phyloP scores from a whole-genome alignment of 2,329 filamentous ascomycete species.

The Aspergillus sp. region DNA sequence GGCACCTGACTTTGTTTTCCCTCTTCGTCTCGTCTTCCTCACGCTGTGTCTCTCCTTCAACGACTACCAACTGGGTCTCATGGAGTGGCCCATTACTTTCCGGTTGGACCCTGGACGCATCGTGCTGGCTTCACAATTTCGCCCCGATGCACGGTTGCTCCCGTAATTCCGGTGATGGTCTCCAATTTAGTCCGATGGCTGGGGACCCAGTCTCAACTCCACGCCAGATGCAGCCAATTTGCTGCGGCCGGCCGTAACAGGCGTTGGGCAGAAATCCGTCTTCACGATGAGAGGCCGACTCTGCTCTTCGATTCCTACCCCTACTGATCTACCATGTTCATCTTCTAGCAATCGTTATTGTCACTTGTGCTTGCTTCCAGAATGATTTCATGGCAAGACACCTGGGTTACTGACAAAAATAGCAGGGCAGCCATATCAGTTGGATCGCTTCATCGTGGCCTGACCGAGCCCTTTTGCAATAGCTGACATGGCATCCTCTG shows the following conservation, averaged over 20 bases:
- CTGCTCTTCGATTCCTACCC: not conserved
- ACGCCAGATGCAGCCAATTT: constrained; percentile 23
- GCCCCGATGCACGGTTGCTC: not conserved
- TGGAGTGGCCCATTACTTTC: too few species aligned
- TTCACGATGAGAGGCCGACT: constrained; percentile 5
- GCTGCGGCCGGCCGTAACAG: constrained; percentile 16
- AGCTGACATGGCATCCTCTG: not conserved
- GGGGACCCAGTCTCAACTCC: constrained; percentile 20
- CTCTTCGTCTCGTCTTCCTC: not conserved
- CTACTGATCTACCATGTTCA: too few species aligned
- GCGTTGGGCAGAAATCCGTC: constrained; percentile 29
- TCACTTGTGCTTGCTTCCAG: not conserved
- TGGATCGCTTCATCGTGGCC: not conserved
- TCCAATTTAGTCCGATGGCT: constrained; percentile 7
- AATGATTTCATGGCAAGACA: not conserved
- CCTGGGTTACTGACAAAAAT: not conserved
- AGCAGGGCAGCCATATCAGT: not conserved
- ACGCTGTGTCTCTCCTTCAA: not conserved
- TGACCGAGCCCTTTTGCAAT: not conserved
- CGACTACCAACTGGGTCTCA: too few species aligned
- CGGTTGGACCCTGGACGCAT: not conserved
- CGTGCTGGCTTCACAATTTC: not conserved
- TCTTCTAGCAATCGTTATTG: too few species aligned
- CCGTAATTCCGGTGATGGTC: constrained; percentile 5
- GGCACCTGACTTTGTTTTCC: not conserved